Percentiles rank a stretch among this genome's conserved stretches.
phyloP scores from a whole-genome alignment of 768 basidiomycete genomes.

The Tephrocybe rancida region DNA sequence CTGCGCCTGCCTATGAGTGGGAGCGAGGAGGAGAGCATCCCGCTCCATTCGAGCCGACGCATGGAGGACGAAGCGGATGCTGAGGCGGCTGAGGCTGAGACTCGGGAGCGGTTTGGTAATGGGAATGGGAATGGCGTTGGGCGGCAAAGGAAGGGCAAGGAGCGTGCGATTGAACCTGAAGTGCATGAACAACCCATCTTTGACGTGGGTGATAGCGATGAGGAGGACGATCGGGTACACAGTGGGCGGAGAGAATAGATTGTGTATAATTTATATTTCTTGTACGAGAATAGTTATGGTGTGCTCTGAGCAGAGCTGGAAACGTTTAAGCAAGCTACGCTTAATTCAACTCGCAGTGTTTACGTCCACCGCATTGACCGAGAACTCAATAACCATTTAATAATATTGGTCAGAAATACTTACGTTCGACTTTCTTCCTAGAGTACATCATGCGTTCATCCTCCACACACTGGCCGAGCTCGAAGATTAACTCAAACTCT shows the following conservation, averaged over 20 bases:
- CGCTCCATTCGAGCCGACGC: slow-evolving; percentile 52
- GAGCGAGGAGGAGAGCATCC: slow-evolving; percentile 69
- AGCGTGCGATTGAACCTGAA: slow-evolving; percentile 35
- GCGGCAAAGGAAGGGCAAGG: slow-evolving; percentile 49
- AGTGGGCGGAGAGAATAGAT: neutral
- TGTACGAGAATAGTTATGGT: neutral
- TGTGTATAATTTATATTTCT: slow-evolving; percentile 7
- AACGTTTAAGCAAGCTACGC: no score
- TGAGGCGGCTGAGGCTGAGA: slow-evolving; percentile 26
- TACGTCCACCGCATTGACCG: no score
- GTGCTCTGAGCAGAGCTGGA: neutral
- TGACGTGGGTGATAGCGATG: slow-evolving; percentile 60
- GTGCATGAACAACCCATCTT: slow-evolving; percentile 47
- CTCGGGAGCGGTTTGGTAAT: slow-evolving; percentile 23
- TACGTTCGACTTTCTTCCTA: no score
- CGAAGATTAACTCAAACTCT: no score
- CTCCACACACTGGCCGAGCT: no score
- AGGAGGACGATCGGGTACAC: slow-evolving; percentile 39
- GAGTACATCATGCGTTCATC: no score
- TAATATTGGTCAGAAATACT: no score
- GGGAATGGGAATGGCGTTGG: slow-evolving; percentile 1
- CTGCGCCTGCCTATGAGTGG: slow-evolving; percentile 39
- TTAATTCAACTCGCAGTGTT: neutral
- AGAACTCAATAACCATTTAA: no score
- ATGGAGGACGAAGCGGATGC: slow-evolving; percentile 46